phyloP scores from a whole-genome alignment of 768 basidiomycete genomes.

The Xerocomellus intermedius region DNA sequence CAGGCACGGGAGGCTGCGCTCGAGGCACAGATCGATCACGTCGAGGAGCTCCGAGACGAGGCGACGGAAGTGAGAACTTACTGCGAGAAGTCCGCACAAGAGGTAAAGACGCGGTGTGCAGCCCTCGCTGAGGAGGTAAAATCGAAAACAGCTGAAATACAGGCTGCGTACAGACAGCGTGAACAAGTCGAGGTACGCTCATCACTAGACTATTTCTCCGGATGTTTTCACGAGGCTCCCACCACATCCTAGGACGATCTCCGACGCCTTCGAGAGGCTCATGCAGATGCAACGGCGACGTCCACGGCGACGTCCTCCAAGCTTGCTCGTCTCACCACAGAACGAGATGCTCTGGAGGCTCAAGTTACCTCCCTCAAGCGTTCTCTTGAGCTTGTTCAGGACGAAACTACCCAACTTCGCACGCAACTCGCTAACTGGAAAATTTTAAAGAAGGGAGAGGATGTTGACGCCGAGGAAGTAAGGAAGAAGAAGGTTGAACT shows the following conservation, averaged over 20 bases:
- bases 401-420: slow-evolving; percentile 52
- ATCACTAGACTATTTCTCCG: background rate
- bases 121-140: slow-evolving; percentile 39
- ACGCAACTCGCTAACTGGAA: slow-evolving; percentile 72
- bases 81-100: slow-evolving; percentile 29
- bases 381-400: slow-evolving; percentile 56
- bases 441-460: slow-evolving; percentile 61
- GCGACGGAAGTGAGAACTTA: slow-evolving; percentile 14
- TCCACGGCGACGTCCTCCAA: slow-evolving; percentile 47
- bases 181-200: slow-evolving; percentile 45
- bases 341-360: slow-evolving; percentile 55
- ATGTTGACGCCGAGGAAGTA: slow-evolving; percentile 52
- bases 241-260: slow-evolving; percentile 37
- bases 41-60: slow-evolving; percentile 48
- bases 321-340: slow-evolving; percentile 55
- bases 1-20: slow-evolving; percentile 61
- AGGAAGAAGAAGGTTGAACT: slow-evolving; percentile 56
- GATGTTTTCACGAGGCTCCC: background rate
- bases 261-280: slow-evolving; percentile 45
- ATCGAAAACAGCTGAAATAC: slow-evolving; percentile 40
- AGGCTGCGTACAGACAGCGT: slow-evolving; percentile 41
- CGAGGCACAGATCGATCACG: slow-evolving; percentile 48
- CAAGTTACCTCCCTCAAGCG: slow-evolving; percentile 54
- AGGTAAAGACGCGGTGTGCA: slow-evolving; percentile 30
- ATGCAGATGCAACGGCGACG: slow-evolving; percentile 48